Evolutionary conservation across 163 green algal species (phyloP), one percentile per base, ranked within the genome.

Genomic region (Chlorella variabilis): DNA sequence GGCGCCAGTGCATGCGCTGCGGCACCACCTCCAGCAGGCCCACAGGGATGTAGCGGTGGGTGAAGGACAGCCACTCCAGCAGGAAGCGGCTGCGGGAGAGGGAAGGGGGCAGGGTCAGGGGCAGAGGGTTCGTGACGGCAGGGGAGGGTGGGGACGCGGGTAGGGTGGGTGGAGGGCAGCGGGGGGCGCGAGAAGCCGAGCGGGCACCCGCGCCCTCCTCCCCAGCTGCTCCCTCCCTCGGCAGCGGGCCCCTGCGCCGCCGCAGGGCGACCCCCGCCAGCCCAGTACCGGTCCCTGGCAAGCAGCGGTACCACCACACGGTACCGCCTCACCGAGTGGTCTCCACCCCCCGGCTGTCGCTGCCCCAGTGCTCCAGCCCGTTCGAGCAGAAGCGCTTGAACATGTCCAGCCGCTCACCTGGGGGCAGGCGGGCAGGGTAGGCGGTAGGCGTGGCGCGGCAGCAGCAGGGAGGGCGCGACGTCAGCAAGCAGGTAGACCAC

Each of bases 361-460:
- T 92, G 66, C 96, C 96, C 96, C 96, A 99, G 86, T 99, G 96
- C 91, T 97, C 88, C 61, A 99, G 87, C 18, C 97, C 96, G 25
- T 85, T 90, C 8, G 41, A 65, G 76, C 75, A 90, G 79, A 94
- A 99, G 3, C 87, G 54, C 77, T 93, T 91, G 62, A 98, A 76
- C 25, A 98, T 69, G 67, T 99, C 96, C 25, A 99, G 83, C 0
- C 96, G 87, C 91, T 99, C 96, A 1, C 49, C 45, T 85, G 59
- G 27, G 59, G n/a, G 51, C 51, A 29, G 18, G 51, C 15, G 4
- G 18, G 51, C 21, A 70, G 58, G 58, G 58, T 27, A 36, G 4
- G 25, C 13, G 27, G 58, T 25, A 13, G 8, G 42, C 8, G 42
- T 8, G 42, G 9, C 9, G 42, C 42, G 42, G 42, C 42, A 51